These are phyloP conservation scores for Orbilia ellipsospora DNA, from an alignment of 2,329 filamentous ascomycete species.

Conservation along the genomic window DNA sequence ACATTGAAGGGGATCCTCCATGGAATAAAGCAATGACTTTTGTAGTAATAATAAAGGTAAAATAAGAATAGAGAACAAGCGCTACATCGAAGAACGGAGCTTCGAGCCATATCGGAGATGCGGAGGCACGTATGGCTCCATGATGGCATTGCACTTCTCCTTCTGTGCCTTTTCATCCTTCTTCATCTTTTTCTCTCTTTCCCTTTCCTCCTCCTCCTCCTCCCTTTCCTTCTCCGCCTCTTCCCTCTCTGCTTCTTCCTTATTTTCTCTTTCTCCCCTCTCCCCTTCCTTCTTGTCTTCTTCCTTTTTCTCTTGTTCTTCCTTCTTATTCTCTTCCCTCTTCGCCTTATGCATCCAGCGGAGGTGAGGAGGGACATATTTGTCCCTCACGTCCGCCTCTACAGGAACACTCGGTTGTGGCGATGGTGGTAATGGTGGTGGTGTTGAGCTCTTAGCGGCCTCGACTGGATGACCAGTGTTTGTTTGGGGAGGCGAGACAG, in stretches of 20 bases:
- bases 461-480: too few species aligned
- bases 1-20: too few species aligned
- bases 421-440: slow-evolving; percentile 1
- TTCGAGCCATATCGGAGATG: too few species aligned
- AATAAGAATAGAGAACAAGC: too few species aligned
- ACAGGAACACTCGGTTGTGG: not conserved
- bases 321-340: slow-evolving; percentile 3
- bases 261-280: not conserved
- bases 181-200: not conserved
- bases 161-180: not conserved
- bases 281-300: not conserved
- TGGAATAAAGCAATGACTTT: too few species aligned
- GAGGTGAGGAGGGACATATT: slow-evolving; percentile 21
- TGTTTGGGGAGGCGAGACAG: too few species aligned
- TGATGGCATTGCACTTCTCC: not conserved
- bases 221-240: not conserved
- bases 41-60: too few species aligned
- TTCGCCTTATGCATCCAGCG: slow-evolving; percentile 13
- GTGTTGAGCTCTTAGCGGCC: too few species aligned
- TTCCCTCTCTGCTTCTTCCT: not conserved
- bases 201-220: not conserved
- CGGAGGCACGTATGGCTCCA: not conserved
- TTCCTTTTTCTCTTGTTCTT: too few species aligned
- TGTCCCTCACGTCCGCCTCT: not conserved
- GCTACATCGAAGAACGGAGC: too few species aligned